Evolutionary conservation across 495 filamentous ascomycete species (phyloP).

Genomic region (Aspergillus sclerotioniger): DNA sequence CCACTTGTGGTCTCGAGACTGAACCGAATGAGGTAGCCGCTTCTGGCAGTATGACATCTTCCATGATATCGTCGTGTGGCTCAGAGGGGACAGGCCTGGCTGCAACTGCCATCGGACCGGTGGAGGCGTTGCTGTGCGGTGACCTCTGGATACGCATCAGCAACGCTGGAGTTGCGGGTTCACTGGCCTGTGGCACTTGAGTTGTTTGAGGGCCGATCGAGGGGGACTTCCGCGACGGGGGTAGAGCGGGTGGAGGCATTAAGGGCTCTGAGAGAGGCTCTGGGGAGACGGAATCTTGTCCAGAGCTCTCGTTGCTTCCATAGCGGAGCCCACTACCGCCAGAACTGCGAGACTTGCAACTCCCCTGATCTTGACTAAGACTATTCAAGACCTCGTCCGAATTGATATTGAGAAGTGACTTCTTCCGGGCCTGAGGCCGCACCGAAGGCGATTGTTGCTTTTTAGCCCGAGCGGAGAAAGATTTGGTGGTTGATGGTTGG

Average conservation of each 20-base stretch:
- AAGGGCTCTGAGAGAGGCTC: constrained; percentile 66
- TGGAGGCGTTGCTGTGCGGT: constrained; percentile 27
- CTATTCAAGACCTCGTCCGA: constrained; percentile 47
- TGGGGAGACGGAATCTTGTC: constrained; percentile 67
- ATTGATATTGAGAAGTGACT: constrained; percentile 55
- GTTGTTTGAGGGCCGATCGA: constrained; percentile 44
- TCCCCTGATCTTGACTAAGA: constrained; percentile 32
- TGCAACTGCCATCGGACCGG: constrained; percentile 30
- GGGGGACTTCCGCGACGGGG: constrained; percentile 53
- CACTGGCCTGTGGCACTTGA: constrained; percentile 33
- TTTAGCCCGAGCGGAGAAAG: constrained; percentile 46
- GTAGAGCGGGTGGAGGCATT: constrained; percentile 69
- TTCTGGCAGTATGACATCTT: constrained; percentile 65
- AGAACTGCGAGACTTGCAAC: constrained; percentile 27
- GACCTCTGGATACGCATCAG: constrained; percentile 67
- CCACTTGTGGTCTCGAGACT: constrained; percentile 33
- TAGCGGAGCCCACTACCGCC: constrained; percentile 39
- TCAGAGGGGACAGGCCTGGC: constrained; percentile 21
- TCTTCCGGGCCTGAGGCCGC: constrained; percentile 68
- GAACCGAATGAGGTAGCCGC: constrained; percentile 42
- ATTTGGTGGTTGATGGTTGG: constrained; percentile 40
- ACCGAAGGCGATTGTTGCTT: constrained; percentile 83
- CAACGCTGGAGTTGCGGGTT: constrained; percentile 79
- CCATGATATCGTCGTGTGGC: constrained; percentile 58
- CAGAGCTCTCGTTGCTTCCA: constrained; percentile 59